A percentile compares a stretch with the other conserved stretches of the same genome.
Evolutionary conservation across 2,329 filamentous ascomycete species (phyloP).

Genomic region (Aspergillus hiratsukae): DNA sequence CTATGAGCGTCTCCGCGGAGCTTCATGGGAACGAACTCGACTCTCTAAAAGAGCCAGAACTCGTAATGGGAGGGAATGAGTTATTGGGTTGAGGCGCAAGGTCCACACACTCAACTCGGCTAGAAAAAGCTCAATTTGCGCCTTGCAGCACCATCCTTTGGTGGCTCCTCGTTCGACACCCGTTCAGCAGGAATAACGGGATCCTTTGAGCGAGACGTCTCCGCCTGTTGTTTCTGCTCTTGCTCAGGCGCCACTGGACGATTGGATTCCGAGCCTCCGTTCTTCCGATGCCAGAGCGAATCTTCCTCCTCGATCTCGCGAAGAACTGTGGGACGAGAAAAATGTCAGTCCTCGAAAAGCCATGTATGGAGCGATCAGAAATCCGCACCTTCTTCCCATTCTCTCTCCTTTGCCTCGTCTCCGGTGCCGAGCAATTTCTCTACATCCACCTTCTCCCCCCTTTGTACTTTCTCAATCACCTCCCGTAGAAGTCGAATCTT

Average conservation of each 20-base stretch:
- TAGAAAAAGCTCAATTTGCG: conserved; percentile 31
- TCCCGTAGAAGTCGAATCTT: conserved; percentile 73
- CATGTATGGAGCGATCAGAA: not conserved
- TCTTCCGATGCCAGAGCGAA: conserved; percentile 32
- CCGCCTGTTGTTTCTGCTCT: conserved; percentile 4
- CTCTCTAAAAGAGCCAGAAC: not conserved
- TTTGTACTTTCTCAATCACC: conserved; percentile 44
- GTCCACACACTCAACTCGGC: not conserved
- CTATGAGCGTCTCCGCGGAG: not conserved
- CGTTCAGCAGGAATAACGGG: conserved; percentile 10
- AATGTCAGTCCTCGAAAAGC: conserved; percentile 3
- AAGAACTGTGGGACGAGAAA: conserved; percentile 25
- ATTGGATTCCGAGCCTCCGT: conserved; percentile 8
- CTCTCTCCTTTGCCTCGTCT: conserved; percentile 66
- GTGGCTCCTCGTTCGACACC: conserved; percentile 8
- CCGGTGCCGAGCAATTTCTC: conserved; percentile 76
- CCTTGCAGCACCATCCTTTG: conserved; percentile 13
- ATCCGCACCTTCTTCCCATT: conserved; percentile 77
- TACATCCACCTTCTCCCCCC: conserved; percentile 68
- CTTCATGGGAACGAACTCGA: not conserved
- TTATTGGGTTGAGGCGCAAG: not conserved
- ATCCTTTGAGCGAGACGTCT: conserved; percentile 12
- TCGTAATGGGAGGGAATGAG: not conserved
- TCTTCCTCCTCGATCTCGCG: conserved; percentile 40
- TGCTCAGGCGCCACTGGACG: conserved; percentile 7